Percentiles rank a stretch among this genome's conserved stretches.
Evolutionary conservation across 257 asterid species (phyloP).

Genomic region (Paraleonurus japonicus): DNA sequence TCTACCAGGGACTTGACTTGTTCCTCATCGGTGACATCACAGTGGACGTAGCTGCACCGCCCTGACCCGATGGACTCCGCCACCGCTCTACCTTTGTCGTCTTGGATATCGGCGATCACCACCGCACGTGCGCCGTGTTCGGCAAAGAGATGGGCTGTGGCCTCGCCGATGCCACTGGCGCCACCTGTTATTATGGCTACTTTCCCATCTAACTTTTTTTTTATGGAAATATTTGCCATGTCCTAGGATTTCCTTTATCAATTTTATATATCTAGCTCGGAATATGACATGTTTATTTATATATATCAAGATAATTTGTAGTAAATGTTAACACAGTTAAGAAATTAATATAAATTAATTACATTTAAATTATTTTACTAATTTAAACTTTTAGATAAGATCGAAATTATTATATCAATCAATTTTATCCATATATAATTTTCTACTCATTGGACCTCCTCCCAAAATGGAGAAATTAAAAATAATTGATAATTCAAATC

Average conservation of each 20-base stretch:
- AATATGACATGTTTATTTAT: too few species aligned
- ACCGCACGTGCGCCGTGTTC: conserved; percentile 42
- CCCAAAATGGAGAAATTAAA: too few species aligned
- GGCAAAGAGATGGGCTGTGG: conserved; percentile 35
- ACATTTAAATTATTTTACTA: too few species aligned
- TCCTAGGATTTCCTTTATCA: neutral
- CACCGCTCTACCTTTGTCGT: conserved; percentile 38
- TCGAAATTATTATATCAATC: too few species aligned
- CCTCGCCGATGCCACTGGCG: conserved; percentile 23
- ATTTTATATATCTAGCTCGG: neutral
- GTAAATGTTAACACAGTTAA: too few species aligned
- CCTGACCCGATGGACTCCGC: conserved; percentile 37
- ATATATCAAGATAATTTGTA: too few species aligned
- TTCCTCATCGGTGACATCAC: conserved; percentile 52
- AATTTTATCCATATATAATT: too few species aligned
- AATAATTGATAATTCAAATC: too few species aligned
- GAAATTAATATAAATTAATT: too few species aligned
- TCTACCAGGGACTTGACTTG: conserved; percentile 40
- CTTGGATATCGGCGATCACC: conserved; percentile 20
- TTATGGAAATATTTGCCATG: neutral
- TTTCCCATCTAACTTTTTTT: conserved; percentile 35
- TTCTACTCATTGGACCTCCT: too few species aligned
- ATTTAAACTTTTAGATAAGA: too few species aligned
- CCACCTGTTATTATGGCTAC: conserved; percentile 39
- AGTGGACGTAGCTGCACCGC: conserved; percentile 36